Conservation (phyloP, 495 filamentous ascomycete species). For the Parathielavia appendiculata region DNA sequence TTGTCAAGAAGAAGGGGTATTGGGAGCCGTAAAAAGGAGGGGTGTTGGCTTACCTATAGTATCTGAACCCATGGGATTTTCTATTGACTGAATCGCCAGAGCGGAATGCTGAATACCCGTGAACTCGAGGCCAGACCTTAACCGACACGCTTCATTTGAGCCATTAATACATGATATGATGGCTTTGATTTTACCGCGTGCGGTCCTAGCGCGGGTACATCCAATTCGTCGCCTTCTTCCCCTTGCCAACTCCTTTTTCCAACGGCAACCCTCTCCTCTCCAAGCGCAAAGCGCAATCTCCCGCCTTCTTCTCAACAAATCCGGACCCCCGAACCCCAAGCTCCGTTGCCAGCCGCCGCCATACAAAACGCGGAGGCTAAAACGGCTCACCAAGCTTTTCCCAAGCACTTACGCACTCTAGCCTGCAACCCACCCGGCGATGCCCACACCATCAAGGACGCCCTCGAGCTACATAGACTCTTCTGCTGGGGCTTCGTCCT, state of each 20-base stretch:
- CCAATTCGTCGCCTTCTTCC: background rate
- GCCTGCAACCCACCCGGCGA: background rate
- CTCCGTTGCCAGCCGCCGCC: background rate
- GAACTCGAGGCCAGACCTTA: background rate
- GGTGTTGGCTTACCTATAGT: no score
- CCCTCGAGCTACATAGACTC: background rate
- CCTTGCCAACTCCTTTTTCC: background rate
- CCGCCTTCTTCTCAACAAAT: background rate
- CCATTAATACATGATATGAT: background rate
- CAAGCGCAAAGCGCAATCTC: background rate
- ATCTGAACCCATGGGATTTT: no score
- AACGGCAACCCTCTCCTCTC: background rate
- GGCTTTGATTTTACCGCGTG: background rate
- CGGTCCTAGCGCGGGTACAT: background rate
- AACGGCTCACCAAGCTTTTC: background rate
- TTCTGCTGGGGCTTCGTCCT: background rate
- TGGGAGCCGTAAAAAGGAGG: no score
- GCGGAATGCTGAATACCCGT: no score
- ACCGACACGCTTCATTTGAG: background rate
- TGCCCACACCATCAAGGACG: background rate
- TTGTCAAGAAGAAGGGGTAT: no score
- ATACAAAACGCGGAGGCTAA: background rate
- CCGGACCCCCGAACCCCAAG: background rate
- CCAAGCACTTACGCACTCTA: background rate
- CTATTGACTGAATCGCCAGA: no score